phyloP scores from a whole-genome alignment of 805 yeast species.

The Suhomyces kilbournensis region DNA sequence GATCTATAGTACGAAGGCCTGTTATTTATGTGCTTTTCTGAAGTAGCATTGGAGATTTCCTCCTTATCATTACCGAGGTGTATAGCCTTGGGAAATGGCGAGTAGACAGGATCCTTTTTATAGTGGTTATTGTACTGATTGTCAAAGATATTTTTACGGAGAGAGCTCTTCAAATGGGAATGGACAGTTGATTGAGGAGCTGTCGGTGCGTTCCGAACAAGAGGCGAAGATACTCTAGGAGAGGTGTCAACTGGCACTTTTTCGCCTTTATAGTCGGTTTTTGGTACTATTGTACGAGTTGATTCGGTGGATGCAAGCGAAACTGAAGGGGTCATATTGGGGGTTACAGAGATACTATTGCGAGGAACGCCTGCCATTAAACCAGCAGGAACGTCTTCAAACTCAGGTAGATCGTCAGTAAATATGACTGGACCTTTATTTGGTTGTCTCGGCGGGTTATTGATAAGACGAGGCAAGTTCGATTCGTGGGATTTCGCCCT shows the following conservation, averaged over 20 bases:
- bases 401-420: conserved; percentile 30
- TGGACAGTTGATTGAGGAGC: conserved; percentile 15
- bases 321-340: conserved; percentile 11
- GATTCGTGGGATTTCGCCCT: conserved; percentile 44
- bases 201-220: conserved; percentile 22
- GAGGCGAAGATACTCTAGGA: conserved; percentile 26
- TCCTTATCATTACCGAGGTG: conserved; percentile 38
- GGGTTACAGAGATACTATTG: conserved; percentile 18
- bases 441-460: conserved; percentile 7
- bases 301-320: conserved; percentile 15
- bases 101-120: conserved; percentile 40
- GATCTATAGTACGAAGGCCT: conserved; percentile 34
- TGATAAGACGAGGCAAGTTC: conserved; percentile 29
- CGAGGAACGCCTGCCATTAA: conserved; percentile 32
- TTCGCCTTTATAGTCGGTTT: background rate
- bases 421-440: conserved; percentile 30
- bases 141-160: conserved; percentile 14
- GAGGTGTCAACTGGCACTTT: background rate
- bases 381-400: conserved; percentile 42
- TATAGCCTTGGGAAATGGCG: conserved; percentile 40
- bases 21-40: conserved; percentile 15
- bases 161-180: conserved; percentile 19
- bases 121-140: conserved; percentile 45
- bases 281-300: conserved; percentile 12
- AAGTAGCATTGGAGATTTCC: conserved; percentile 17